Conservation (phyloP, 306 rosid genomes). For the Inga oerstediana region DNA sequence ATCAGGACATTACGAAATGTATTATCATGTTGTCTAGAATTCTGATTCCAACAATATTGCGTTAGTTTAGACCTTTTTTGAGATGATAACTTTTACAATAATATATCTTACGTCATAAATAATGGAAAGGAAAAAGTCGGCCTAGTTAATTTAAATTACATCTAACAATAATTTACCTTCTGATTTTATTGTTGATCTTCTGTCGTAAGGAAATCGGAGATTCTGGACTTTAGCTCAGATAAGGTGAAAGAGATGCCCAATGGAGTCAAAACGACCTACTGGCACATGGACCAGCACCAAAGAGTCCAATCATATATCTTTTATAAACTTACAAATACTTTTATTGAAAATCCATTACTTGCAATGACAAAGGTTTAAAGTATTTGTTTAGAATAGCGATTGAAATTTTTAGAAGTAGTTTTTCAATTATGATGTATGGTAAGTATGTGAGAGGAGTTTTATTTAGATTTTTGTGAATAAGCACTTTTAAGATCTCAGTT, state of each 20-base stretch:
- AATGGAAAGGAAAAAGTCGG: background rate
- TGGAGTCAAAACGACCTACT: background rate
- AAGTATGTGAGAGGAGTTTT: too few relatives aligned
- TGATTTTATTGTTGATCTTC: background rate
- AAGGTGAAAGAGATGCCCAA: background rate
- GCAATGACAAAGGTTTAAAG: background rate
- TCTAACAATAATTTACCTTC: background rate
- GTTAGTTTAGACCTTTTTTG: background rate
- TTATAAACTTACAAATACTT: background rate
- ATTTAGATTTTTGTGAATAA: too few relatives aligned
- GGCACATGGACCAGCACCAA: constrained; percentile 14
- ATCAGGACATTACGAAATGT: background rate
- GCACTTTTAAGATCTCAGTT: too few relatives aligned
- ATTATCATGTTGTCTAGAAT: background rate
- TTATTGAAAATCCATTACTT: background rate
- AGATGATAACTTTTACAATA: background rate
- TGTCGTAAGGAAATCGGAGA: background rate
- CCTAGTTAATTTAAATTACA: background rate
- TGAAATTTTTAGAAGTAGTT: too few relatives aligned
- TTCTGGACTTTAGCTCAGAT: background rate
- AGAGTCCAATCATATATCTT: background rate
- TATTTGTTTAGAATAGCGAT: too few relatives aligned
- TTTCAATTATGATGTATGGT: too few relatives aligned
- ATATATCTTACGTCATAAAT: background rate
- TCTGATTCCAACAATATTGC: background rate